These are phyloP conservation scores for Acacia pycnantha DNA, from an alignment of 331 rosid genomes.

Conservation along the genomic window DNA sequence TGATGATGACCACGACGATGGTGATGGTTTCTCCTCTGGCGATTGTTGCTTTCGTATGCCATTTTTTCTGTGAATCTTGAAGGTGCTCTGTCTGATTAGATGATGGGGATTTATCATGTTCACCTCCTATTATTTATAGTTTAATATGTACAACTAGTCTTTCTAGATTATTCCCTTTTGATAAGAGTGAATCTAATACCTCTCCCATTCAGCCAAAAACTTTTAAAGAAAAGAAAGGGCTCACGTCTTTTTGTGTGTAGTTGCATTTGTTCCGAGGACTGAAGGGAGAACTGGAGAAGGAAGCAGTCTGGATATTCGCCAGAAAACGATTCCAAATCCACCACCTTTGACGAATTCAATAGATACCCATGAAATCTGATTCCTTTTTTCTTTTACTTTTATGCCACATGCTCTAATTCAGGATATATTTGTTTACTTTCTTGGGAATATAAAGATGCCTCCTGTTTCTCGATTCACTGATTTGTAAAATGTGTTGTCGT, in stretches of 20 bases:
- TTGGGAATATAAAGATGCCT: neutral
- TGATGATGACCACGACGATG: neutral
- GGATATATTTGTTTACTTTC: neutral
- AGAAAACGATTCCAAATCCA: neutral
- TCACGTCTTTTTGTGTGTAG: neutral
- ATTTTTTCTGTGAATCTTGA: neutral
- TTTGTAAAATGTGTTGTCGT: neutral
- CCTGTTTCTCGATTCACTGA: neutral
- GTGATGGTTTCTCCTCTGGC: neutral
- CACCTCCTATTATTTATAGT: neutral
- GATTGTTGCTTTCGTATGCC: constrained; percentile 16
- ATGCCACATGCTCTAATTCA: neutral
- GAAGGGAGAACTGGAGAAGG: neutral
- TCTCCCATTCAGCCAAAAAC: neutral
- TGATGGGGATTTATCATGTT: neutral
- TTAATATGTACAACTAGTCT: neutral
- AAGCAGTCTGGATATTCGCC: neutral
- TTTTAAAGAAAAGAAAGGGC: neutral
- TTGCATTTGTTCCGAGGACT: neutral
- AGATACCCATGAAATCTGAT: neutral
- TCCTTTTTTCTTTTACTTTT: neutral
- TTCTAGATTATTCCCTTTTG: constrained; percentile 14
- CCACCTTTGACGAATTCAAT: neutral
- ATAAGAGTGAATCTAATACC: constrained; percentile 38
- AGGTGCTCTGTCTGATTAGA: neutral